Evolutionary conservation across 208 protist species (phyloP).

Genomic region (Crithidia mellificae): DNA sequence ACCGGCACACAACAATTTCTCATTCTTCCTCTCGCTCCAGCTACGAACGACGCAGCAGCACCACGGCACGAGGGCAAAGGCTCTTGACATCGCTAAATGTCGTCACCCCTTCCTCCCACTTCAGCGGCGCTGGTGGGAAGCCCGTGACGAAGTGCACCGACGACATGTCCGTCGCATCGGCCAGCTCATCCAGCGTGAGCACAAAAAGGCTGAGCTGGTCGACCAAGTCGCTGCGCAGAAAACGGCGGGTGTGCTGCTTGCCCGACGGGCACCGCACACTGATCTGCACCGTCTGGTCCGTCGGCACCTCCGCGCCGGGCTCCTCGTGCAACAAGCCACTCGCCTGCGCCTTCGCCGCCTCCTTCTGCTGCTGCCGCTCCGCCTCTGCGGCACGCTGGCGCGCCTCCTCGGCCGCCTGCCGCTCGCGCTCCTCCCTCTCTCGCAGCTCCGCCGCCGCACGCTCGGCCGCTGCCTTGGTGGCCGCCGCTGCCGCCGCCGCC

Average conservation of each 20-base stretch:
- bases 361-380: conserved; percentile 16
- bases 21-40: not conserved
- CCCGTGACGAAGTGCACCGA: conserved; percentile 66
- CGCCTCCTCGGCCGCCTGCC: conserved; percentile 32
- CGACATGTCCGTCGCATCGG: conserved; percentile 27
- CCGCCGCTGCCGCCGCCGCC: conserved; percentile 30
- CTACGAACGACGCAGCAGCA: conserved; percentile 51
- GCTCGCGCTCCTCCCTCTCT: conserved; percentile 27
- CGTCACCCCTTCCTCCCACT: conserved; percentile 39
- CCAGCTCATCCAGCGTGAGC: conserved; percentile 58
- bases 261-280: conserved; percentile 56
- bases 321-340: conserved; percentile 41
- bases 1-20: too few relatives aligned
- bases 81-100: conserved; percentile 52
- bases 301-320: conserved; percentile 38
- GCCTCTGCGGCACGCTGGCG: conserved; percentile 18
- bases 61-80: conserved; percentile 65
- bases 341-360: conserved; percentile 21
- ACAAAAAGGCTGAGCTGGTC: conserved; percentile 56
- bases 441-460: conserved; percentile 23
- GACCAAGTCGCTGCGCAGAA: conserved; percentile 62
- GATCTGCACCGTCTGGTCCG: conserved; percentile 41
- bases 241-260: conserved; percentile 53
- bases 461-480: conserved; percentile 27
- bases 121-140: conserved; percentile 62